Evolutionary conservation across 352 stramenopile species (phyloP).

Genomic region (Phytophthora parvispora): DNA sequence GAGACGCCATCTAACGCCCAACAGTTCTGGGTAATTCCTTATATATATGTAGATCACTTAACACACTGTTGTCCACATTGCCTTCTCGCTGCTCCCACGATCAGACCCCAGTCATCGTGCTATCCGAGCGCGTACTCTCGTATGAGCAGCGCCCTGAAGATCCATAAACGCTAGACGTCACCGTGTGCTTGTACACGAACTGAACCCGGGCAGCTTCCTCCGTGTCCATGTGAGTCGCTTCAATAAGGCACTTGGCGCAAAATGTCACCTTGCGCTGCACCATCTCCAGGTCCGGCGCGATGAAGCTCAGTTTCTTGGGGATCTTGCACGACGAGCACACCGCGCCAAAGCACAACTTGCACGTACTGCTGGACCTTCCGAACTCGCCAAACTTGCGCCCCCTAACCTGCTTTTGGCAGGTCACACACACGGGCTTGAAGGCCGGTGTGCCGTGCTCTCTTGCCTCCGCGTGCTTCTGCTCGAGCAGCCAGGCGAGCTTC

Average conservation of each 20-base stretch:
- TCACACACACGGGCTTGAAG: conserved; percentile 13
- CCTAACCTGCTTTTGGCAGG: conserved; percentile 13
- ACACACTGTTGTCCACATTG: neutral
- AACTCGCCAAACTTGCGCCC: conserved; percentile 2
- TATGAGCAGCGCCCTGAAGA: neutral
- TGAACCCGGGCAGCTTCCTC: conserved; percentile 20
- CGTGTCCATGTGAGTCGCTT: conserved; percentile 23
- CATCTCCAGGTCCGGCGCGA: conserved; percentile 16
- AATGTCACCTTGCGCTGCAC: conserved; percentile 36
- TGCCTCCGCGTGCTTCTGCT: conserved; percentile 13
- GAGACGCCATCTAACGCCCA: neutral
- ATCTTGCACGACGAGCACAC: conserved; percentile 27
- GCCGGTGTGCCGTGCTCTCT: neutral
- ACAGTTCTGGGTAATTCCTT: neutral
- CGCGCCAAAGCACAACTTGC: conserved; percentile 25
- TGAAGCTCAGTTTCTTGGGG: conserved; percentile 30
- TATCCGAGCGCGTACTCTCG: neutral
- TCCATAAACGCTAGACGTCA: conserved; percentile 7
- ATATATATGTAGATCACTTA: neutral
- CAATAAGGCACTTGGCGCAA: conserved; percentile 31
- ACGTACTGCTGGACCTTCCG: conserved; percentile 5
- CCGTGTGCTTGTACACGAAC: conserved; percentile 27
- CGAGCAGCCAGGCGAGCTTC: conserved; percentile 39
- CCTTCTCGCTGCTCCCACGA: neutral
- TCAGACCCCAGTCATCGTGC: neutral